Base-by-base conservation (phyloP, 768 basidiomycete genomes). In the Boletus subparvulus region DNA sequence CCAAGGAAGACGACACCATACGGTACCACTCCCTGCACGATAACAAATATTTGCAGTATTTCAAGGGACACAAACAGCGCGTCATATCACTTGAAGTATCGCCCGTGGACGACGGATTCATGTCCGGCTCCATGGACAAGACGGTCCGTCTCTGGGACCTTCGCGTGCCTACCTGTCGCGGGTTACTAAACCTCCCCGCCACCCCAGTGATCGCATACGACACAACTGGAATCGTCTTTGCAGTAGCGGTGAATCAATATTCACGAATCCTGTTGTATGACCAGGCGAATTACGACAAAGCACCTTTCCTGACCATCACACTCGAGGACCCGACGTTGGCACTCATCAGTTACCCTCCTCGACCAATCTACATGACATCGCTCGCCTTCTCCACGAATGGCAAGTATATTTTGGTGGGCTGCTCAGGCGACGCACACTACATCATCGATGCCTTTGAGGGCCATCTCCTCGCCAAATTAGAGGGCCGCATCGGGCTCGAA, bases 111-210 rank as follows among this genome's bases (percentile, higher is more conserved):
- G 95, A 98, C 66, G 90, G 90, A 1, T 98, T 99, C 77, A 88
- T 99, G 81, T 97, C 96, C 12, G 91, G 87, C 3, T 92, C 95
- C 0, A 77, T 92, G 69, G 97, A 99, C 77, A 92, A 88, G 66
- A 98, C 94, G 2, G 95, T 98, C 19, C 85, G 96, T 28, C 75
- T 98, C 17, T 99, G 97, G 97, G 97, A 99, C 73, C 80, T 98
- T 40, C 87, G 95, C 44, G 77, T 86, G 13, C 84, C 86, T 0
- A 77, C 78, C 24, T 94, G 92, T 68, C 82, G 89, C 54, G 94
- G 94, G 26, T 78, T 89, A 28, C 77, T 94, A 52, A 84, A 84
- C 64, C 78, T 94, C 19, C 88, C 88, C 11, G 80, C 86, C 6
- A 72, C 83, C 16, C 90, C 94, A 16, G 81, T 93, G 54, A 80